Evolutionary conservation across 192 early-diverging fungal species (phyloP).

Genomic region (Rhizoclosmatium globosum): DNA sequence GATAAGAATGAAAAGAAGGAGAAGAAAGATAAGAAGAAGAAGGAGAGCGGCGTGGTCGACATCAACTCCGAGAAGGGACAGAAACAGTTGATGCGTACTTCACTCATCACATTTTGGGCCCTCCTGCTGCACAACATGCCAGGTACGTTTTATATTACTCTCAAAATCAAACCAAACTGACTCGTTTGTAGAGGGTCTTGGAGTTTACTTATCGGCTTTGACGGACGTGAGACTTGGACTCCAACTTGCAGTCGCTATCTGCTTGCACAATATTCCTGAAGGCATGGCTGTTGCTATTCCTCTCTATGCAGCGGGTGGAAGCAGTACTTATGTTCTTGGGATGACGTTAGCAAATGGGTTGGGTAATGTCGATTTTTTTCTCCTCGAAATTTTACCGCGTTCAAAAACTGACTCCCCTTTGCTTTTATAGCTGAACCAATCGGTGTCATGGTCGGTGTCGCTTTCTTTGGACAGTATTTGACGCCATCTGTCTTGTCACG

Average conservation of each 20-base stretch:
- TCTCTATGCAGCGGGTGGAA: constrained; percentile 53
- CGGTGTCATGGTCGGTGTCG: constrained; percentile 56
- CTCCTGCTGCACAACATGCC: constrained; percentile 61
- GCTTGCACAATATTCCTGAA: constrained; percentile 63
- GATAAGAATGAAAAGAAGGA: neutral
- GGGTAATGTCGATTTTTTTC: neutral
- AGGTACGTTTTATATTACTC: constrained; percentile 1
- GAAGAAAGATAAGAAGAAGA: neutral
- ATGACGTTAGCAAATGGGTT: constrained; percentile 62
- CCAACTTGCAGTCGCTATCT: constrained; percentile 59
- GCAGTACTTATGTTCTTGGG: constrained; percentile 46
- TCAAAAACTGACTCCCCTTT: neutral
- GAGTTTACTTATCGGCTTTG: constrained; percentile 57
- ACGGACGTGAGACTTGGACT: constrained; percentile 51
- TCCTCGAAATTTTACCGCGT: neutral
- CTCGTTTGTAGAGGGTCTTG: constrained; percentile 50
- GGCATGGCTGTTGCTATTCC: constrained; percentile 69
- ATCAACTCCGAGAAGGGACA: constrained; percentile 38
- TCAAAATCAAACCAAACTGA: neutral
- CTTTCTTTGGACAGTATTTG: constrained; percentile 47
- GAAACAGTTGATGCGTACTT: constrained; percentile 51
- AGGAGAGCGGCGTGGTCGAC: neutral
- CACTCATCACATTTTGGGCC: constrained; percentile 59
- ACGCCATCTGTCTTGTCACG: constrained; percentile 43
- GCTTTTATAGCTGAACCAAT: constrained; percentile 49